Base-by-base conservation (phyloP, 208 protist genomes). In the Phytomonas francai region DNA sequence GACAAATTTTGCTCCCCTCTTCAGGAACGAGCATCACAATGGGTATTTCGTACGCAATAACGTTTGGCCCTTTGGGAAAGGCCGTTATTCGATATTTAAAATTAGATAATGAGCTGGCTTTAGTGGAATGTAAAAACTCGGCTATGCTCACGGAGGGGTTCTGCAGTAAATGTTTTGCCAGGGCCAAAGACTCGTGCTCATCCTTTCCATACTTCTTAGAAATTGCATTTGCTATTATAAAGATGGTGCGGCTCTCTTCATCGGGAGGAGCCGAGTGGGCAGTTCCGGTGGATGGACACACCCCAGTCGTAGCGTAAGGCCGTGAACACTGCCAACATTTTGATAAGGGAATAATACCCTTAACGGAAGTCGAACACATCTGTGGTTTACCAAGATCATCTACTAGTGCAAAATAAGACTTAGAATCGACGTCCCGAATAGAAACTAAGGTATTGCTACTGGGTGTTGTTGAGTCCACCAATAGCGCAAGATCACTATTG, bases 241-340 rank as follows among this genome's bases (percentile, higher is more conserved):
- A 68, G 12, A 77, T 59, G 5, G 76, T 51, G 3, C 84, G 78
- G 2, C 68, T 64, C 28, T 81, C 78, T 62, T 84, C 81, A 6
- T 80, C 73, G 2, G 64, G 16, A 12, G 75, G 59, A 1, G 76
- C 78, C 22, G 27, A 36, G 68, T 89, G 84, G 31, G 64, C 60
- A 9, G 61, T 28, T 27, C 68, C 69, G 28, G 25, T 71, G 27
- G 59, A 62, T 5, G 70, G 28, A 64, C 78, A 89, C 1, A 70
- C 56, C 5, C 31, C 68, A 19, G 58, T 49, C 51, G 57, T 68
- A 16, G 80, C 73, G 71, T 84, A 84, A 29, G 74, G 42, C 25
- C 61, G 70, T 12, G 64, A 67, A 65, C 84, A 89, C 14, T 63
- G 8, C 66, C 74, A 70, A 56, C 84, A 89, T 69, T 83, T 81